Percentiles rank a stretch among this genome's conserved stretches.
Evolutionary conservation across 305 asterid genomes (phyloP).

Genomic region (Petunia hybrid): DNA sequence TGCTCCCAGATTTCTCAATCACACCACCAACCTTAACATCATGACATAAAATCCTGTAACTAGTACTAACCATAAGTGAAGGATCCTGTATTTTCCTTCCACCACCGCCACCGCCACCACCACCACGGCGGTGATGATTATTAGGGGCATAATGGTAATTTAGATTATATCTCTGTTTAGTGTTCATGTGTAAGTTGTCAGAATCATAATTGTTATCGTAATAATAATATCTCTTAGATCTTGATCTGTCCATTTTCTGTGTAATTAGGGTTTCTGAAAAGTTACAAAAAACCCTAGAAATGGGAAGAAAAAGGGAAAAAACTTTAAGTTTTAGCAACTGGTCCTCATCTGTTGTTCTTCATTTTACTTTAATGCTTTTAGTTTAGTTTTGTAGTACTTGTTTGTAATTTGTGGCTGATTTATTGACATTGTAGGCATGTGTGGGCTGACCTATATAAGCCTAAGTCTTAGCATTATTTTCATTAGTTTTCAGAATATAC

Average conservation of each 20-base stretch:
- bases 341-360: too few relatives aligned
- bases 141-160: conserved; percentile 48
- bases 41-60: conserved; percentile 81
- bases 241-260: conserved; percentile 98
- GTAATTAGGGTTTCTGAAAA: too few relatives aligned
- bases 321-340: too few relatives aligned
- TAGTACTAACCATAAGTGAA: conserved; percentile 76
- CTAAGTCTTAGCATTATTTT: too few relatives aligned
- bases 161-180: conserved; percentile 67
- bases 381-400: too few relatives aligned
- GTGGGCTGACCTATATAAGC: too few relatives aligned
- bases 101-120: conserved; percentile 39
- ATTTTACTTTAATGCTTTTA: too few relatives aligned
- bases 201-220: conserved; percentile 85
- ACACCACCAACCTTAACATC: conserved; percentile 92
- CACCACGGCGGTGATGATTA: conserved; percentile 55
- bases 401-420: too few relatives aligned
- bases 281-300: too few relatives aligned
- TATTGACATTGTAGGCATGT: too few relatives aligned
- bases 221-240: conserved; percentile 89
- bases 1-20: conserved; percentile 90
- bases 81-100: conserved; percentile 69
- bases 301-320: too few relatives aligned
- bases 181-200: conserved; percentile 44
- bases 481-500: too few relatives aligned